Evolutionary conservation across 495 filamentous ascomycete genomes (phyloP).

Genomic region (Aeminium ludgeri): DNA sequence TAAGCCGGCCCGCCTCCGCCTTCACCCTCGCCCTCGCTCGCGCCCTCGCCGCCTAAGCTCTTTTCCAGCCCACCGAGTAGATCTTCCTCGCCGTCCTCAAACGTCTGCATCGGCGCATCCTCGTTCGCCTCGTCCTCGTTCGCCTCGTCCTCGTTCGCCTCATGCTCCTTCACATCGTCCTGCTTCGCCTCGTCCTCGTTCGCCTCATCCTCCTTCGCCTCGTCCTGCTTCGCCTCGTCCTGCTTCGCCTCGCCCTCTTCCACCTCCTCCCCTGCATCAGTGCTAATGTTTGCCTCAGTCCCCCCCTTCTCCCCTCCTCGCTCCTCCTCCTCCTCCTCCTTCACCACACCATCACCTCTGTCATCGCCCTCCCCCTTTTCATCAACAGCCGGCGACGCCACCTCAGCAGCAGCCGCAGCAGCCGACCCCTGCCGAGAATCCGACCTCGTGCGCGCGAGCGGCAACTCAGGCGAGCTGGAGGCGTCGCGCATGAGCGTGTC

Average conservation of each 20-base stretch:
- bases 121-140: not conserved
- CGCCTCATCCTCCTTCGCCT: not conserved
- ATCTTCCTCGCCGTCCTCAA: constrained; percentile 26
- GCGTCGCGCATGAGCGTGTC: constrained; percentile 3
- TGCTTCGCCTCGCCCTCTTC: not conserved
- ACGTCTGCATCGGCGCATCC: constrained; percentile 9
- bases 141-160: not conserved
- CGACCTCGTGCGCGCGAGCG: constrained; percentile 16
- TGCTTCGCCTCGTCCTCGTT: no score
- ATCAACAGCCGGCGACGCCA: not conserved
- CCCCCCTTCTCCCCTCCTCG: not conserved
- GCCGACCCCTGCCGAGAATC: constrained; percentile 22
- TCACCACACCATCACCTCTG: not conserved
- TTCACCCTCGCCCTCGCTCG: not conserved
- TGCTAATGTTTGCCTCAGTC: no score
- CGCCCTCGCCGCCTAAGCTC: constrained; percentile 17
- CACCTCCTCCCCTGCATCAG: not conserved
- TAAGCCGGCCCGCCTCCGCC: no score
- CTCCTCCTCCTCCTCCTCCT: not conserved
- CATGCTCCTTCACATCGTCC: not conserved
- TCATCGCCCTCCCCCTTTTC: not conserved
- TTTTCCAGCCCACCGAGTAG: constrained; percentile 27
- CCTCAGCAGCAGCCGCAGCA: not conserved
- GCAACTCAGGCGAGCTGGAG: constrained; percentile 23
- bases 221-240: not conserved